Conservation (phyloP, 306 rosid species). For the Cicer yamashitae region DNA sequence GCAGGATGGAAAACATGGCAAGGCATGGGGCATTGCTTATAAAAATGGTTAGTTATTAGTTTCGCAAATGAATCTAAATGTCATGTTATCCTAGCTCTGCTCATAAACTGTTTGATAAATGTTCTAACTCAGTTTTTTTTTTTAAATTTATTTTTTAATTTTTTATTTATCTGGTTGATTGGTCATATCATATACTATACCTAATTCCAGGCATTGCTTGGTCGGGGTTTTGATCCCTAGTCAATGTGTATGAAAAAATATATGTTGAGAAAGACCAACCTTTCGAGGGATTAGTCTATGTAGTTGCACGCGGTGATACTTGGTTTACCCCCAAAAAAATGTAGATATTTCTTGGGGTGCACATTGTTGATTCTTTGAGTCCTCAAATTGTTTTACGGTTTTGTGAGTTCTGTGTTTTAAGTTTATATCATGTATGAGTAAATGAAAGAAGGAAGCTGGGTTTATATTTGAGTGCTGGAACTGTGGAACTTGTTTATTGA, state of each 20-base stretch:
- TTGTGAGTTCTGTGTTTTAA: not conserved
- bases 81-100: not conserved
- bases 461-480: not conserved
- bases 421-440: not conserved
- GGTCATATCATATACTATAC: not conserved
- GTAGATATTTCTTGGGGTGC: not conserved
- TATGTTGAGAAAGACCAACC: too few relatives aligned
- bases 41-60: conserved; percentile 78
- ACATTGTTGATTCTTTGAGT: not conserved
- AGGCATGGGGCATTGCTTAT: conserved; percentile 95
- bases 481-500: not conserved
- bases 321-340: too few relatives aligned
- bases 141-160: not conserved
- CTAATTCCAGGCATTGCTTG: not conserved
- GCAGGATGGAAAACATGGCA: conserved; percentile 93
- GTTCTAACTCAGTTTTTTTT: not conserved
- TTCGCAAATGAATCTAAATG: not conserved
- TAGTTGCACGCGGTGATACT: too few relatives aligned
- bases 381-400: not conserved
- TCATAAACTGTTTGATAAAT: conserved; percentile 26
- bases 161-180: not conserved
- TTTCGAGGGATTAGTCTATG: too few relatives aligned
- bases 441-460: not conserved
- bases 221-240: too few relatives aligned
- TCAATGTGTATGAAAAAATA: too few relatives aligned